Percentiles rank a stretch among this genome's conserved stretches.
phyloP scores from a whole-genome alignment of 2,329 filamentous ascomycete species.

The Simplicillium aogashimaense region DNA sequence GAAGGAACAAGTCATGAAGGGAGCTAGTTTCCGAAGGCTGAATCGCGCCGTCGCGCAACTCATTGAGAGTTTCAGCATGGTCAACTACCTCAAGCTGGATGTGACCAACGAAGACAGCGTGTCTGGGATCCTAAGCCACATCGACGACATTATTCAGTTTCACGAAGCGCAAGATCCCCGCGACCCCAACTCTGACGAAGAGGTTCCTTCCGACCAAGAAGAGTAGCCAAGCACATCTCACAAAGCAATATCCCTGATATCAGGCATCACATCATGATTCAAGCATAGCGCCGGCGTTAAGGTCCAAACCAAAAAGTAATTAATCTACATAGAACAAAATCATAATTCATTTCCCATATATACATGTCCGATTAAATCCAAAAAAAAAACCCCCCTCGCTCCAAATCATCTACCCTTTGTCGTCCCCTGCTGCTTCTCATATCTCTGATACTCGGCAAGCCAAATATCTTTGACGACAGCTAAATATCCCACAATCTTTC shows the following conservation, averaged over 20 bases:
- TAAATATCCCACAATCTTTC: constrained; percentile 34
- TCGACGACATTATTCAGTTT: constrained; percentile 88
- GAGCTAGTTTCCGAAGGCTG: constrained; percentile 69
- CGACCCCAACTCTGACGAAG: constrained; percentile 58
- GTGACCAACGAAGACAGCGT: constrained; percentile 89
- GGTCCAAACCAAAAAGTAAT: not conserved
- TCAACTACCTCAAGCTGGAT: constrained; percentile 86
- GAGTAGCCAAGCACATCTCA: constrained; percentile 7
- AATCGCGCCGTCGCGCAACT: constrained; percentile 83
- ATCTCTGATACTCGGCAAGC: constrained; percentile 46
- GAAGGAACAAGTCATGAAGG: constrained; percentile 64
- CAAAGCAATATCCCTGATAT: constrained; percentile 1
- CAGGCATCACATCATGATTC: too few species aligned
- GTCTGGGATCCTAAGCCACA: constrained; percentile 73
- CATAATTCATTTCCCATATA: not conserved
- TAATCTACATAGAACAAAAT: not conserved
- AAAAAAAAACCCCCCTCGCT: constrained; percentile 4
- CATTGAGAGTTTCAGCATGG: constrained; percentile 97
- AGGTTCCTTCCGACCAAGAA: constrained; percentile 30
- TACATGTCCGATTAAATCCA: too few species aligned
- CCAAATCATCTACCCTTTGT: constrained; percentile 12
- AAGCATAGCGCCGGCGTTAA: too few species aligned
- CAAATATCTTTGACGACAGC: constrained; percentile 43
- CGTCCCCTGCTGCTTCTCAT: constrained; percentile 34
- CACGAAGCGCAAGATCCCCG: constrained; percentile 88